phyloP scores from a whole-genome alignment of 345 rosid species.

The Populus ilicifolia region DNA sequence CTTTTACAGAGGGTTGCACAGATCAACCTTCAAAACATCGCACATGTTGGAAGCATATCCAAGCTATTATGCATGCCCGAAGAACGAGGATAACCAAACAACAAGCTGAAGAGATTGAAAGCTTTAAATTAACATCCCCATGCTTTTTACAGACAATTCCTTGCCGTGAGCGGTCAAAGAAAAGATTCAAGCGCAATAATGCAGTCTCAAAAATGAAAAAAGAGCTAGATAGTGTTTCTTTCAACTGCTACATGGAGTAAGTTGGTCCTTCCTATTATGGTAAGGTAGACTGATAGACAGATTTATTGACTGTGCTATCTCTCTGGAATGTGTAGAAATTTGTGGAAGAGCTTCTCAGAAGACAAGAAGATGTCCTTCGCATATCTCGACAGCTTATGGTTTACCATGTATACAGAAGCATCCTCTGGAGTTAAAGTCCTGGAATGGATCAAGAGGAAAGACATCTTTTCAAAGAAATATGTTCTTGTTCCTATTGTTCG shows the following conservation, averaged over 20 bases:
- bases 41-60: slow-evolving; percentile 9
- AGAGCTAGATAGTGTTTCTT: slow-evolving; percentile 6
- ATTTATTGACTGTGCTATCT: neutral
- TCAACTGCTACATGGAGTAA: slow-evolving; percentile 44
- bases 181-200: slow-evolving; percentile 32
- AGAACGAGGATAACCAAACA: slow-evolving; percentile 24
- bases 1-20: slow-evolving; percentile 20
- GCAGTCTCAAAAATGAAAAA: slow-evolving; percentile 16
- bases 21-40: slow-evolving; percentile 38
- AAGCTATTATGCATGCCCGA: slow-evolving; percentile 8
- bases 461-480: slow-evolving; percentile 53
- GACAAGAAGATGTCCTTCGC: slow-evolving; percentile 40
- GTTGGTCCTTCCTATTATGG: slow-evolving; percentile 9
- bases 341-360: slow-evolving; percentile 51
- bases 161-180: slow-evolving; percentile 31
- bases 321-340: slow-evolving; percentile 31
- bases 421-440: slow-evolving; percentile 32
- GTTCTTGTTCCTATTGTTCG: slow-evolving; percentile 65
- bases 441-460: slow-evolving; percentile 47
- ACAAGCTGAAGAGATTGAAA: slow-evolving; percentile 12
- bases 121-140: slow-evolving; percentile 25
- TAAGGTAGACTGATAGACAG: neutral
- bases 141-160: slow-evolving; percentile 34
- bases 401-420: slow-evolving; percentile 38
- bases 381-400: slow-evolving; percentile 55